phyloP scores from a whole-genome alignment of 352 stramenopile species.

The Phytopythium helicoides region DNA sequence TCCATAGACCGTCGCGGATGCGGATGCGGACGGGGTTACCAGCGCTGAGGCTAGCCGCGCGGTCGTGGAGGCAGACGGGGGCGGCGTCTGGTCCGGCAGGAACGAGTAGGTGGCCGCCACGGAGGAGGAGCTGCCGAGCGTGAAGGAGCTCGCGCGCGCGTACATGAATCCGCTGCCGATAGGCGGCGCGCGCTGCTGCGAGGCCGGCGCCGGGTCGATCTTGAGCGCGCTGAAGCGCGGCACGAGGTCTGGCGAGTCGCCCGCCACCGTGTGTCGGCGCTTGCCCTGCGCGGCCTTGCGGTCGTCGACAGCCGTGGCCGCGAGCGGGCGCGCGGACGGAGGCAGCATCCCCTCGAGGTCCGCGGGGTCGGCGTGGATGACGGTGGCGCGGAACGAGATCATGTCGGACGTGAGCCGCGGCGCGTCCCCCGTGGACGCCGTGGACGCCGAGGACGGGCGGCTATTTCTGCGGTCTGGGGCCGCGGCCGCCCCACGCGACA shows the following conservation, averaged over 20 bases:
- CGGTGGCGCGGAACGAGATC: constrained; percentile 44
- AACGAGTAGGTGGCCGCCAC: constrained; percentile 5
- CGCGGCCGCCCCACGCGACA: too few species aligned
- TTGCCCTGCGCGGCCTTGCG: constrained; percentile 3
- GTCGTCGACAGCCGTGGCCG: constrained; percentile 1
- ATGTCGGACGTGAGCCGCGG: constrained; percentile 44
- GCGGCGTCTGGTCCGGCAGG: constrained; percentile 3
- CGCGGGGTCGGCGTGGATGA: constrained; percentile 13
- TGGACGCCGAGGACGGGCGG: too few species aligned
- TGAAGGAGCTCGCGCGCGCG: constrained; percentile 20
- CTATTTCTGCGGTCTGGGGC: too few species aligned
- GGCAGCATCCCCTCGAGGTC: constrained; percentile 7
- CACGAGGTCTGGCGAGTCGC: neutral
- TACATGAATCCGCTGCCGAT: constrained; percentile 33
- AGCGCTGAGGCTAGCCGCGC: too few species aligned
- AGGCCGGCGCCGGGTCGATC: constrained; percentile 24
- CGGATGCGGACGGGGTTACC: neutral
- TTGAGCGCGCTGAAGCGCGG: constrained; percentile 22
- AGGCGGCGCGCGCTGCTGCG: neutral
- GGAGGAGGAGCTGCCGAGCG: neutral
- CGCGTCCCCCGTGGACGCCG: neutral
- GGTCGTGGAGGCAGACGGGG: neutral
- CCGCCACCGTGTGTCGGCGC: neutral
- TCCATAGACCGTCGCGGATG: constrained; percentile 18
- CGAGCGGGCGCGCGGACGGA: neutral